Evolutionary conservation across 1,284 basidiomycete species (phyloP).

Genomic region (Wolfiporia cocos): DNA sequence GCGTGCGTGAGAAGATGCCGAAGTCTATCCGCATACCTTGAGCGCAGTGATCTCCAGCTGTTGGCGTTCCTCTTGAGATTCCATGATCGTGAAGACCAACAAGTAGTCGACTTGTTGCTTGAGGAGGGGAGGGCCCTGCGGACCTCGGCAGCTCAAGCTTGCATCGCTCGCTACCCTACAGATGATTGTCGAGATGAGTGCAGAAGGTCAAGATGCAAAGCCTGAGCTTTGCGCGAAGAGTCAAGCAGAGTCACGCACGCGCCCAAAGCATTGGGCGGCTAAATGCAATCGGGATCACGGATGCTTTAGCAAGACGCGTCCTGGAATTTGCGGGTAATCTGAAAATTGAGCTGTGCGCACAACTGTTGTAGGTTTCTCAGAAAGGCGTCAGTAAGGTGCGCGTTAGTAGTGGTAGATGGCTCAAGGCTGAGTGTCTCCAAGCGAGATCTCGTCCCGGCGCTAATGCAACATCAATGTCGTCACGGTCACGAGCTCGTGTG

Average conservation of each 20-base stretch:
- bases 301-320: too few species aligned
- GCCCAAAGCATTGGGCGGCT: conserved; percentile 3
- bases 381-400: too few species aligned
- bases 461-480: too few species aligned
- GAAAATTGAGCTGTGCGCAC: too few species aligned
- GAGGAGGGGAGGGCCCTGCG: conserved; percentile 53
- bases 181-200: neutral
- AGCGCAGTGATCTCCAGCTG: conserved; percentile 70
- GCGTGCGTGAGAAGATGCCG: too few species aligned
- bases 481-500: too few species aligned
- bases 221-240: conserved; percentile 1
- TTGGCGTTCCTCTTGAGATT: conserved; percentile 62
- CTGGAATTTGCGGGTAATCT: too few species aligned
- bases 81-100: conserved; percentile 43
- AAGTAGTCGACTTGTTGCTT: conserved; percentile 22
- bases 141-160: conserved; percentile 72
- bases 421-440: too few species aligned
- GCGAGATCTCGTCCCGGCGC: too few species aligned
- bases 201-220: conserved; percentile 1
- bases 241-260: conserved; percentile 8
- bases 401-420: too few species aligned
- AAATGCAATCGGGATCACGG: too few species aligned
- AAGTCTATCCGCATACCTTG: conserved; percentile 24
- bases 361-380: too few species aligned
- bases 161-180: conserved; percentile 33